Evolutionary conservation across 1,284 basidiomycete genomes (phyloP).

Genomic region (Waitea zeae): DNA sequence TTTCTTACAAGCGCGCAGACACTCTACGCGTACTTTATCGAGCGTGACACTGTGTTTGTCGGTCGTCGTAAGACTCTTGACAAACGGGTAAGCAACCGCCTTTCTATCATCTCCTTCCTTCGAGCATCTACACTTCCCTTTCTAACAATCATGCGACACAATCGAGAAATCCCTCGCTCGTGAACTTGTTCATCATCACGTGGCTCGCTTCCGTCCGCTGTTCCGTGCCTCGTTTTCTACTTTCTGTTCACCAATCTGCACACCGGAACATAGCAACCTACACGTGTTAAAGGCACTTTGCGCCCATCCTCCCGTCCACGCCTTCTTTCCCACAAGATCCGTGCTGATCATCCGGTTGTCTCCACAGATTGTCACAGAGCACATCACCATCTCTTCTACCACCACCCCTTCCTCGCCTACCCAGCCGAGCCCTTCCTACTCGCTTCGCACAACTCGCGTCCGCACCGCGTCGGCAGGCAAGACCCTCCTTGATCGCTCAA

Average conservation of each 20-base stretch:
- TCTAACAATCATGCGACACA: no score
- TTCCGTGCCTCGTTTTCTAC: no score
- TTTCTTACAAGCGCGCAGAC: conserved; percentile 52
- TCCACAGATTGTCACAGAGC: conserved; percentile 66
- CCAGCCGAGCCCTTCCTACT: conserved; percentile 33
- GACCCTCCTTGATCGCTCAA: conserved; percentile 50
- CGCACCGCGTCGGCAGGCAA: conserved; percentile 66
- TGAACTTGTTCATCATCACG: no score
- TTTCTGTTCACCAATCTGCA: no score
- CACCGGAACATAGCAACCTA: no score
- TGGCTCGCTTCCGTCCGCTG: background rate
- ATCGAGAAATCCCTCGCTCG: no score
- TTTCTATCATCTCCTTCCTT: conserved; percentile 3
- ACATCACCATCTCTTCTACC: conserved; percentile 52
- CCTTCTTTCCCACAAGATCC: background rate
- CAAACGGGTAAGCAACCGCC: conserved; percentile 50
- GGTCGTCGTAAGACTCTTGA: conserved; percentile 74
- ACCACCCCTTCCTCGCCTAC: conserved; percentile 32
- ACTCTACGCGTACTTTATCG: conserved; percentile 66
- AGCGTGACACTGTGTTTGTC: conserved; percentile 65
- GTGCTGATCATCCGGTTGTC: background rate
- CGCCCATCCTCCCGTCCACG: no score
- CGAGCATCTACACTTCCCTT: conserved; percentile 1
- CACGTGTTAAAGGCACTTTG: no score
- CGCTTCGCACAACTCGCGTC: conserved; percentile 44